Evolutionary conservation across 345 rosid species (phyloP), one percentile per base, ranked within the genome.

Genomic region (Kandelia obovata): DNA sequence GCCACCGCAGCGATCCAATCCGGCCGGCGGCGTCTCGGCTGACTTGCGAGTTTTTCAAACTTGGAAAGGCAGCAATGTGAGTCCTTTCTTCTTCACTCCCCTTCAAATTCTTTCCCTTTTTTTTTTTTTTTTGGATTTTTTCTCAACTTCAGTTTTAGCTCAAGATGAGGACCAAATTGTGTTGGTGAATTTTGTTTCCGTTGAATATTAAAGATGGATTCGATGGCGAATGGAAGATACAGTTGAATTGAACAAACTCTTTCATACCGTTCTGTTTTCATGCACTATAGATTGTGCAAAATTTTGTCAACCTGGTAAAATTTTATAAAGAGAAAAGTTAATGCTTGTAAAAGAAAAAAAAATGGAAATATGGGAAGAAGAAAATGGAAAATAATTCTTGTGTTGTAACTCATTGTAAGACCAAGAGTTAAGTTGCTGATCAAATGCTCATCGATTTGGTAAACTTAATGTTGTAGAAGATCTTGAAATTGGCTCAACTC

Each of bases 41-140:
- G 28, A 56, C 59, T 21, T 56, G 11, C 59, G 59, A 56, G 16
- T 56, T 74, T 89, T 86, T 79, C 89, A 86, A 74, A 79, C 79
- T 74, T 91, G 97, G 97, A 91, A 86, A 83, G 96, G 88, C 74
- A 89, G 88, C 80, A 89, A 91, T 81, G 96, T 86, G 62, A 84
- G 89, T 32, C 69, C 65, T 13, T 32, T 66, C 26, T 26, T 55
- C 23, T 23, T 25, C 67, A 25, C 53, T 39, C 60, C 28, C 23
- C 13, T 53, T 7, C 65, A 47, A 53, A 27, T 2, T 15, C 56
- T 28, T 43, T 3, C 7, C 0, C 23, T 11, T 9, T 71, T 28
- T 30, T 23, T 5, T 63, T 8, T 21, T 39, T 17, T 64, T 23
- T 1, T 10, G 0, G 0, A 8, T 9, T 9, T 10, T 10, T 10